These are phyloP conservation scores for Eucalyptus urophylla DNA, from an alignment of 345 rosid genomes.

Conservation along the genomic window DNA sequence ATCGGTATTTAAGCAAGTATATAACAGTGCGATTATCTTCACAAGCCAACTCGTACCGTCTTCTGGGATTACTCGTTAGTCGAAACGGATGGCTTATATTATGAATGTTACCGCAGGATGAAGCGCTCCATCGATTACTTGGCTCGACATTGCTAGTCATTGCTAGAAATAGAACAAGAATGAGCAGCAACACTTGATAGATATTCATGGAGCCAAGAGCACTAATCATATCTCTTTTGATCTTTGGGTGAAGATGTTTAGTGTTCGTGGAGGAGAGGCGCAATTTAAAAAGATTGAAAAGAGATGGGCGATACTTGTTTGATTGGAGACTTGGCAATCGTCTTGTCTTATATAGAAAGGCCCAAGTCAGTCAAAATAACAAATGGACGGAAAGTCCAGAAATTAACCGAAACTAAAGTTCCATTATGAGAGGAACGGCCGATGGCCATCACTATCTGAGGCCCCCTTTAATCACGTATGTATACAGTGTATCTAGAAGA, in stretches of 20 bases:
- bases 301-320: background rate
- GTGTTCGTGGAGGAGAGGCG: background rate
- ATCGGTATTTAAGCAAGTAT: fast-evolving
- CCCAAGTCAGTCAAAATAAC: background rate
- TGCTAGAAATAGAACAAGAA: background rate
- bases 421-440: background rate
- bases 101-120: background rate
- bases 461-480: background rate
- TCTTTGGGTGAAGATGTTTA: background rate
- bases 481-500: background rate
- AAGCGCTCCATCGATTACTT: fast-evolving
- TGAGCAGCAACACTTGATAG: background rate
- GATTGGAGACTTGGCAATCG: background rate
- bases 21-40: background rate
- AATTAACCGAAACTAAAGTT: background rate
- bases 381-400: background rate
- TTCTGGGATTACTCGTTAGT: background rate
- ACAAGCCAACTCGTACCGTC: background rate
- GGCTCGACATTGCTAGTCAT: background rate
- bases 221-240: background rate
- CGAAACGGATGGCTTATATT: background rate
- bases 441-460: background rate
- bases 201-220: background rate
- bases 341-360: background rate
- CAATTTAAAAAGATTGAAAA: background rate